Base-by-base conservation (phyloP, 257 asterid genomes). In the Nicotiana sylvestris region DNA sequence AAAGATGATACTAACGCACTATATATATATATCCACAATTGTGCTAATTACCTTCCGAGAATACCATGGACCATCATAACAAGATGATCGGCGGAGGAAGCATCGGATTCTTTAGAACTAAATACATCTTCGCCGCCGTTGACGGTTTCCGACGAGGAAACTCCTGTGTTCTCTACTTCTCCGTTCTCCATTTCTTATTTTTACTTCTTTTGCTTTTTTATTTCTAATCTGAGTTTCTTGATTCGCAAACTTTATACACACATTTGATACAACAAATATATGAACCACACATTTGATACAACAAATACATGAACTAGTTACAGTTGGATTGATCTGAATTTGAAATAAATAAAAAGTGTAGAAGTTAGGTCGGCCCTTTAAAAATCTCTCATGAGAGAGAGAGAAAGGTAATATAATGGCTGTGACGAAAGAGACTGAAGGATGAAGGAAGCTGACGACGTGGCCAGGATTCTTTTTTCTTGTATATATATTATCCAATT, bases 11-110 rank as follows among this genome's bases (percentile, higher is more conserved):
- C 13, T 35, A 35, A n/a, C 32, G 57, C 57, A 9, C 33, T 37
- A n/a, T 27, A 64, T 11, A 62, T 60, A 39, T 4, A 30, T 4
- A 35, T 0, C 13, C 8, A 43, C 51, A 55, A 18, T 81, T 58
- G 51, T 25, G 78, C 12, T 43, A 49, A 18, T 25, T 87, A 96
- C 99, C 99, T 96, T 82, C 99, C 99, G 5, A 96, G 97, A 85
- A 96, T 96, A 68, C 99, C 99, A 78, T 96, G 99, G 60, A 96
- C 97, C 98, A 96, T 88, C 67, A 96, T 88, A 79, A 96, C 96
- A 6, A 96, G 98, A 89, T 96, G 99, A 93, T 93, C 98, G 46
- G 97, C 98, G 6, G 94, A 86, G 1, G 89, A 84, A 82, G 86
- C 91, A 83, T 94, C 94, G 64, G 95, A 89, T 5, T 85, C 81